These are phyloP conservation scores for Wickerhamiella lipophila DNA, from an alignment of 805 yeast species.

Conservation along the genomic window DNA sequence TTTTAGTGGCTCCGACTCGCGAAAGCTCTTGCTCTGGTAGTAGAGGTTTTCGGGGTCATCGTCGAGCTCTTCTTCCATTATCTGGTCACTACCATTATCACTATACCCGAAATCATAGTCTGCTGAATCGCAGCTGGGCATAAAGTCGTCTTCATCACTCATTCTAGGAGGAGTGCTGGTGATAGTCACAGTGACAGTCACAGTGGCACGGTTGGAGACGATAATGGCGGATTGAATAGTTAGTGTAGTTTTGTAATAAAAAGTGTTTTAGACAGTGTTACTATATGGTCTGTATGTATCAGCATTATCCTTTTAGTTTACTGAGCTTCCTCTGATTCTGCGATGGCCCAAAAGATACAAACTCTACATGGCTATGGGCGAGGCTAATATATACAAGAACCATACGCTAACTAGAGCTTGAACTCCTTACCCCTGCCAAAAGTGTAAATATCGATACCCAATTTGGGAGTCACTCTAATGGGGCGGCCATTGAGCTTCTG, in stretches of 20 bases:
- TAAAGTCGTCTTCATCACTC: constrained; percentile 31
- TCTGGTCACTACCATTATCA: constrained; percentile 25
- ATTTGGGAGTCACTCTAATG: background rate
- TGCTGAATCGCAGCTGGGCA: constrained; percentile 31
- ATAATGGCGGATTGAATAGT: no score
- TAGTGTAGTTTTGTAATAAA: no score
- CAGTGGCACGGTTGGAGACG: background rate
- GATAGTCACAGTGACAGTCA: background rate
- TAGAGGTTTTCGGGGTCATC: constrained; percentile 26
- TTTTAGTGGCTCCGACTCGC: constrained; percentile 27
- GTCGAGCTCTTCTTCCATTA: constrained; percentile 18
- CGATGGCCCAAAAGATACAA: no score
- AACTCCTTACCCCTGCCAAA: constrained; percentile 4
- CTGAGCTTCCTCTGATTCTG: no score
- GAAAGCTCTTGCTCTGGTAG: constrained; percentile 30
- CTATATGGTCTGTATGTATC: no score
- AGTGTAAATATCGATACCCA: constrained; percentile 12
- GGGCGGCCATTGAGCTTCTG: constrained; percentile 5
- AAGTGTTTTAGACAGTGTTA: no score
- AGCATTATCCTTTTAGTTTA: no score
- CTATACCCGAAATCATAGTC: constrained; percentile 24
- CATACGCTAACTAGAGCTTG: background rate
- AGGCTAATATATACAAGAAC: no score
- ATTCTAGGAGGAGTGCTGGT: constrained; percentile 14
- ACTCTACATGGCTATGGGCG: background rate